Base-by-base conservation (phyloP, 2,329 filamentous ascomycete species). In the Bipolaris oryzae region DNA sequence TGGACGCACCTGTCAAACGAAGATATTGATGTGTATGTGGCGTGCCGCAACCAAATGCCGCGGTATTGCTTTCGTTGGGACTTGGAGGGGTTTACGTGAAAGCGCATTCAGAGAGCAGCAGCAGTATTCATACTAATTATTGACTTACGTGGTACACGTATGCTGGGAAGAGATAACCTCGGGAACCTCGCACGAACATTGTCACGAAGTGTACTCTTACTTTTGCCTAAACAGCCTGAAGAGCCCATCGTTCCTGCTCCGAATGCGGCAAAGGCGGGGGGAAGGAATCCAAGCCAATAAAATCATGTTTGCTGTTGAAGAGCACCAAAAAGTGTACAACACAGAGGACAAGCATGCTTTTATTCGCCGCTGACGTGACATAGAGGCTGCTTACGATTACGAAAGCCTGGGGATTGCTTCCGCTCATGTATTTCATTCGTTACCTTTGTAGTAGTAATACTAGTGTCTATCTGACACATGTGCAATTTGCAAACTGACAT, bases 151-250 rank as follows among this genome's bases (percentile, higher is more conserved):
- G 38, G 38, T 41, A 15, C 23, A 41, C 20, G 5, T 43, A 28
- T n/a, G 23, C n/a, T 43, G 21, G 13, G n/a, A 25, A 18, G 25
- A 33, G 42, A 11, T 45, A 11, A 25, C 28, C 28, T 42, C 28
- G 38, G 38, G 25, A 50, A 43, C 20, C 20, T 42, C 31, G 48
- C 11, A 7, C 37, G 15, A 50, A 35, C 47, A 50, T 50, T 35
- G 18, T 23, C 48, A 50, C 38, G 48, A 43, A 39, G 21, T n/a
- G 15, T 3, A 6, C 37, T 38, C 35, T 42, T 21, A 46, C 31
- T 53, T 57, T 33, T 49, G 54, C 54, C 54, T 53, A 50, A 53
- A 47, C 44, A 53, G 37, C 42, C 37, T 47, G 44, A 41, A 50
- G 25, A 45, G 41, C 20, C 25, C 33, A 45, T 31, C 16, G 31